Conservation (phyloP, 1,284 basidiomycete species). For the Prillingera fragicola region DNA sequence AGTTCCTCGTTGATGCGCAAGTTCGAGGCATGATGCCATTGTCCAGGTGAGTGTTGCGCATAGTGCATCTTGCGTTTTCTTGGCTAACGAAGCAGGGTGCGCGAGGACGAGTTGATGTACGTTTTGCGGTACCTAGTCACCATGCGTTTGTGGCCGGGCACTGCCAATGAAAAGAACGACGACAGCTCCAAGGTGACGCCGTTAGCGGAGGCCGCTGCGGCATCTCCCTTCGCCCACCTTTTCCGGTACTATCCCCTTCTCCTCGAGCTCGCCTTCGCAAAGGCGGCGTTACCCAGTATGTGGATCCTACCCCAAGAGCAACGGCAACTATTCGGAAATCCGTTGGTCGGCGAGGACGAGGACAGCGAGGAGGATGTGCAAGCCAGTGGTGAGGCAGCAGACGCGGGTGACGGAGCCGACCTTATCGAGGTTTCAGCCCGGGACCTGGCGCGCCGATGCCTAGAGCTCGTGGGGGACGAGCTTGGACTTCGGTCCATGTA, state of each 20-base stretch:
- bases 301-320: slow-evolving; percentile 53
- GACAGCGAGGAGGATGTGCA: slow-evolving; percentile 14
- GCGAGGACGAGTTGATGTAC: slow-evolving; percentile 85
- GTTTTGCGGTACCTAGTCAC: slow-evolving; percentile 69
- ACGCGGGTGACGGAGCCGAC: slow-evolving; percentile 39
- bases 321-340: slow-evolving; percentile 20
- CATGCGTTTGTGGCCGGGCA: slow-evolving; percentile 62
- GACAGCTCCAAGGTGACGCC: background rate
- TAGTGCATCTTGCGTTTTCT: slow-evolving; percentile 57
- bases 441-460: slow-evolving; percentile 61
- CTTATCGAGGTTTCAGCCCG: slow-evolving; percentile 60
- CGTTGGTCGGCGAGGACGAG: slow-evolving; percentile 14
- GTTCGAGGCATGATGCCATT: slow-evolving; percentile 79
- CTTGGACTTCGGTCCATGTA: slow-evolving; percentile 20
- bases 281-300: slow-evolving; percentile 60
- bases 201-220: slow-evolving; percentile 52
- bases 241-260: slow-evolving; percentile 76
- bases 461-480: slow-evolving; percentile 64
- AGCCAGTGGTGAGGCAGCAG: slow-evolving; percentile 23
- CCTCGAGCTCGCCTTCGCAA: slow-evolving; percentile 68
- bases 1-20: slow-evolving; percentile 74
- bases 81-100: slow-evolving; percentile 53
- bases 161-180: slow-evolving; percentile 24
- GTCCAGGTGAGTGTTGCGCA: slow-evolving; percentile 56
- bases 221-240: slow-evolving; percentile 69